A percentile compares a stretch with the other conserved stretches of the same genome.
Evolutionary conservation across 1,284 basidiomycete species (phyloP).

Genomic region (Leccinum insolens): DNA sequence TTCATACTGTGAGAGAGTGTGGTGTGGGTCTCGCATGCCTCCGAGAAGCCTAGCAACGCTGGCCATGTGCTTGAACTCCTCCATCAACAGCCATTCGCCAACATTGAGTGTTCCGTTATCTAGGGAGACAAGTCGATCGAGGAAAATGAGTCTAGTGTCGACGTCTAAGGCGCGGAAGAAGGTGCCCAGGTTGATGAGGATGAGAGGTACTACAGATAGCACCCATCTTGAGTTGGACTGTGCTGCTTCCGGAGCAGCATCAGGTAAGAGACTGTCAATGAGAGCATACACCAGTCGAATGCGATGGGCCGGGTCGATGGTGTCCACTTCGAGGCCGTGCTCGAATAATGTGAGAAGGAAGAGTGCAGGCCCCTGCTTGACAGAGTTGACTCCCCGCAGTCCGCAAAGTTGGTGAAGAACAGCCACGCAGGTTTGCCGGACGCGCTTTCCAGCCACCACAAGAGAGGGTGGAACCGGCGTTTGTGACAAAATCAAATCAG

Average conservation of each 20-base stretch:
- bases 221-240: slow-evolving; percentile 48
- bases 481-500: slow-evolving; percentile 47
- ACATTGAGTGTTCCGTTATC: slow-evolving; percentile 61
- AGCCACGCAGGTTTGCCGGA: slow-evolving; percentile 53
- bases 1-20: slow-evolving; percentile 36
- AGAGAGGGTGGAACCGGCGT: slow-evolving; percentile 25
- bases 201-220: slow-evolving; percentile 54
- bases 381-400: slow-evolving; percentile 39
- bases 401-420: slow-evolving; percentile 47
- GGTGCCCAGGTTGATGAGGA: slow-evolving; percentile 52
- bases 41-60: slow-evolving; percentile 42
- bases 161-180: slow-evolving; percentile 62
- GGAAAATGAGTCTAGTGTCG: slow-evolving; percentile 53
- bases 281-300: slow-evolving; percentile 57
- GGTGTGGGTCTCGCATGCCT: slow-evolving; percentile 33
- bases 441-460: slow-evolving; percentile 18
- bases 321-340: slow-evolving; percentile 40
- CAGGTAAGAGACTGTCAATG: slow-evolving; percentile 60
- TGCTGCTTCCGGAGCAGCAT: slow-evolving; percentile 25
- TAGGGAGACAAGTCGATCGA: slow-evolving; percentile 57
- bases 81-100: slow-evolving; percentile 70
- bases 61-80: slow-evolving; percentile 55
- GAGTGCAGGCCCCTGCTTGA: slow-evolving; percentile 42
- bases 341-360: slow-evolving; percentile 59
- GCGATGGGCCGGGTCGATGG: slow-evolving; percentile 57